Conservation (phyloP, 768 basidiomycete species). For the Boletus reticuloceps region DNA sequence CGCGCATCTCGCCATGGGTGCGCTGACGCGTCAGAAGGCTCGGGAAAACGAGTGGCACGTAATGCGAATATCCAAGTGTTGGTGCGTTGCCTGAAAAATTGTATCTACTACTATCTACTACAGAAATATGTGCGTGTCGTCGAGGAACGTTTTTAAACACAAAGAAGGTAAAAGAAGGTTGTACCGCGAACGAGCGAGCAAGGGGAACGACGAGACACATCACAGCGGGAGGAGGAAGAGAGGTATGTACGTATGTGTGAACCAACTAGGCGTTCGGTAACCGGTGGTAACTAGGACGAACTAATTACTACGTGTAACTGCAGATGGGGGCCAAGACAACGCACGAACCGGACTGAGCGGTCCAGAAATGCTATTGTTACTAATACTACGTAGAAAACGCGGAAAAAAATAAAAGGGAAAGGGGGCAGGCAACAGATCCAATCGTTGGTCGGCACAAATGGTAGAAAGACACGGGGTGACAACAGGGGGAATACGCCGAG, state of each 20-base stretch:
- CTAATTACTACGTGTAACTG: constrained; percentile 33
- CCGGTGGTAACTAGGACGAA: constrained; percentile 23
- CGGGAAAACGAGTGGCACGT: too few relatives aligned
- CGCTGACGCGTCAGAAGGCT: too few relatives aligned
- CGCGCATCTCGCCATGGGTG: too few relatives aligned
- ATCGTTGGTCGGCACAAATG: constrained; percentile 32
- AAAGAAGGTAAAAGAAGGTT: neutral
- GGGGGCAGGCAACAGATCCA: constrained; percentile 17
- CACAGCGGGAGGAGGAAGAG: neutral
- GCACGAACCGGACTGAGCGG: constrained; percentile 12
- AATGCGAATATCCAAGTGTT: constrained; percentile 17
- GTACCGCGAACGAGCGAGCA: neutral
- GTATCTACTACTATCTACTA: constrained; percentile 41
- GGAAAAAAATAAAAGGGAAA: neutral
- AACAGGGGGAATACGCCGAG: constrained; percentile 12
- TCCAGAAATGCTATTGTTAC: constrained; percentile 26
- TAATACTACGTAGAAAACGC: constrained; percentile 13
- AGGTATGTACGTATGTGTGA: constrained; percentile 15
- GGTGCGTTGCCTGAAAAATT: constrained; percentile 24
- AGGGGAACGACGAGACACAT: too few relatives aligned
- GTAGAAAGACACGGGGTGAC: constrained; percentile 14
- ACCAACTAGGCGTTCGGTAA: constrained; percentile 37
- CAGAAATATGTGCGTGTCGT: constrained; percentile 20
- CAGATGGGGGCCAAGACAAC: constrained; percentile 24
- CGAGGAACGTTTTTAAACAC: neutral